Percentiles rank a stretch among this genome's conserved stretches.
phyloP scores from a whole-genome alignment of 257 asterid species.

The Handroanthus guayacan region DNA sequence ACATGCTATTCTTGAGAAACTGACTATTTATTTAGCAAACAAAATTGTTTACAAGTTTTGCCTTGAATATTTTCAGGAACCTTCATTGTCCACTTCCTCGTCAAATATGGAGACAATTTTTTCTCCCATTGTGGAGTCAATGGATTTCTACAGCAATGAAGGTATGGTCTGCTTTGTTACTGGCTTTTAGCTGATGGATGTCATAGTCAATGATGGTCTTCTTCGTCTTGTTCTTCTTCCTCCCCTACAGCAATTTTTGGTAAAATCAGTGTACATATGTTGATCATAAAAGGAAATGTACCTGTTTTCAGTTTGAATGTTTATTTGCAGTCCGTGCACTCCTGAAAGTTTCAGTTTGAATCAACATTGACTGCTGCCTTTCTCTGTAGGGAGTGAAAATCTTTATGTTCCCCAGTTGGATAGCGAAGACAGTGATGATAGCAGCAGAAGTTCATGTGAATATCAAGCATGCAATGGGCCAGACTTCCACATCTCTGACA shows the following conservation, averaged over 20 bases:
- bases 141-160: conserved; percentile 52
- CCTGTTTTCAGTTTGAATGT: conserved; percentile 23
- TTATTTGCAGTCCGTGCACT: conserved; percentile 2
- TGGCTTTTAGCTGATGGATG: conserved; percentile 14
- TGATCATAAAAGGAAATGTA: neutral
- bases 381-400: conserved; percentile 60
- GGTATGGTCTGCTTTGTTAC: conserved; percentile 49
- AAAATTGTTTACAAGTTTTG: conserved; percentile 31
- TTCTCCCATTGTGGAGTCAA: conserved; percentile 75
- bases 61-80: conserved; percentile 52
- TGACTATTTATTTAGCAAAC: conserved; percentile 12
- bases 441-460: conserved; percentile 73
- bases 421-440: conserved; percentile 77
- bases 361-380: conserved; percentile 17
- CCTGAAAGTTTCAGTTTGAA: conserved; percentile 19
- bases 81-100: conserved; percentile 52
- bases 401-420: conserved; percentile 77
- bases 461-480: conserved; percentile 64
- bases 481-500: conserved; percentile 78
- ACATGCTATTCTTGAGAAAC: conserved; percentile 17
- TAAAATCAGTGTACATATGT: neutral
- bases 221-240: neutral
- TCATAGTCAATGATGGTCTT: neutral
- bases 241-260: conserved; percentile 5
- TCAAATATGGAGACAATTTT: conserved; percentile 79